Conservation (phyloP, 257 asterid species). For the Gentiana dahurica region DNA sequence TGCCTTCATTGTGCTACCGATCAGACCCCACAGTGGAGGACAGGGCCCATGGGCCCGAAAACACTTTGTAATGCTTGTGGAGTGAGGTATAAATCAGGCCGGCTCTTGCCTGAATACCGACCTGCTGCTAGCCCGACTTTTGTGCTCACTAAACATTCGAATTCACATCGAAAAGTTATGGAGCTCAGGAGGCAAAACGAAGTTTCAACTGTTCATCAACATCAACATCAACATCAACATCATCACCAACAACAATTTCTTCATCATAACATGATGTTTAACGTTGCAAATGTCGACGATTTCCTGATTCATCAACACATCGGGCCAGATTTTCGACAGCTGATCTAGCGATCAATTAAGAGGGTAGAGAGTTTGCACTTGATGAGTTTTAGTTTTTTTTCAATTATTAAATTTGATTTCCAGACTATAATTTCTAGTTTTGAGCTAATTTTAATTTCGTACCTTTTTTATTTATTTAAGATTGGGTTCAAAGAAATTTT, state of each 20-base stretch:
- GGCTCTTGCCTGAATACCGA: conserved; percentile 80
- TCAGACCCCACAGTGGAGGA: conserved; percentile 92
- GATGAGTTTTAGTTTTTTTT: neutral
- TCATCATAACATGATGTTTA: conserved; percentile 58
- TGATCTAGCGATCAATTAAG: conserved; percentile 25
- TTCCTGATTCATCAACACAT: conserved; percentile 70
- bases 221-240: conserved; percentile 1
- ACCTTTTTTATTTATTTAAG: too few species aligned
- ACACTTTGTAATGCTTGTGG: conserved; percentile 89
- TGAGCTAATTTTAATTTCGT: too few species aligned
- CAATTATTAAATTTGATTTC: conserved; percentile 8
- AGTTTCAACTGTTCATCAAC: conserved; percentile 15
- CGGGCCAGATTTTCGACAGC: conserved; percentile 66
- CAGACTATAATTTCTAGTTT: too few species aligned
- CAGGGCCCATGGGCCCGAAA: conserved; percentile 91
- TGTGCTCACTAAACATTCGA: conserved; percentile 61
- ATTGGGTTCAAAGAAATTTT: too few species aligned
- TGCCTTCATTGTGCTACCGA: conserved; percentile 90
- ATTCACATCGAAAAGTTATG: conserved; percentile 72
- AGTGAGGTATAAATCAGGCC: conserved; percentile 75
- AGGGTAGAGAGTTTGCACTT: neutral
- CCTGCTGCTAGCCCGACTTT: conserved; percentile 94
- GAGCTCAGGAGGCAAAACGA: conserved; percentile 86
- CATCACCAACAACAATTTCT: conserved; percentile 16
- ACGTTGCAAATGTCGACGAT: conserved; percentile 48